Evolutionary conservation across 192 early-diverging fungal genomes (phyloP), one percentile per base, ranked within the genome.

Genomic region (Backusella tuberculispora): DNA sequence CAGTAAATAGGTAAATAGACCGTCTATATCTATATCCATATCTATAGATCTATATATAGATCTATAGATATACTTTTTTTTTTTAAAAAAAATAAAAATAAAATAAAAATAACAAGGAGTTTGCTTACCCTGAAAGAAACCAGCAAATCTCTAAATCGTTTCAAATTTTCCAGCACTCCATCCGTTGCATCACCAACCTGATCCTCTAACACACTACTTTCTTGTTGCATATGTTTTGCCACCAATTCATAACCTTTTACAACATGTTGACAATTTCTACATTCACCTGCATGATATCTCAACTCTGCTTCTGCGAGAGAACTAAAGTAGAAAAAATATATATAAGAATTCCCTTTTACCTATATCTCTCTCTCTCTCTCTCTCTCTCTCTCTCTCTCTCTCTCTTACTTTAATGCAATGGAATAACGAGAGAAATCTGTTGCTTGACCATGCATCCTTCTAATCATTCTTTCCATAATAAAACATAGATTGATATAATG

Each of bases 61-160:
- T n/a, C n/a, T n/a, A n/a, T n/a, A n/a, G n/a, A n/a, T n/a, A n/a
- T n/a, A n/a, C n/a, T n/a, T 34, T 34, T 34, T 34, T 34, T 34
- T 34, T 34, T 34, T 34, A 34, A 34, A 34, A 34, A 34, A 34
- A 34, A n/a, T n/a, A n/a, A n/a, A 29, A 10, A 34, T 1, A 24
- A 63, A 12, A 24, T 29, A 12, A 24, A 63, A 63, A 63, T 10
- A 63, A 19, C n/a, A n/a, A 17, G 24, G 4, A 9, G 5, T 42
- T 67, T 15, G 21, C 77, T 45, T 79, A 88, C 87, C 46, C 78
- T 80, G 48, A 85, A 81, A 6, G 90, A 87, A 14, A 88, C 83
- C 24, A 92, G 74, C 12, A 92, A 71, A 68, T 92, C 90, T n/a
- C 90, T 85, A 63, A 89, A 85, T 41, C 85, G 76, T 67, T 91